These are phyloP conservation scores for Amniculicola lignicola DNA, from an alignment of 495 filamentous ascomycete species.

Conservation along the genomic window DNA sequence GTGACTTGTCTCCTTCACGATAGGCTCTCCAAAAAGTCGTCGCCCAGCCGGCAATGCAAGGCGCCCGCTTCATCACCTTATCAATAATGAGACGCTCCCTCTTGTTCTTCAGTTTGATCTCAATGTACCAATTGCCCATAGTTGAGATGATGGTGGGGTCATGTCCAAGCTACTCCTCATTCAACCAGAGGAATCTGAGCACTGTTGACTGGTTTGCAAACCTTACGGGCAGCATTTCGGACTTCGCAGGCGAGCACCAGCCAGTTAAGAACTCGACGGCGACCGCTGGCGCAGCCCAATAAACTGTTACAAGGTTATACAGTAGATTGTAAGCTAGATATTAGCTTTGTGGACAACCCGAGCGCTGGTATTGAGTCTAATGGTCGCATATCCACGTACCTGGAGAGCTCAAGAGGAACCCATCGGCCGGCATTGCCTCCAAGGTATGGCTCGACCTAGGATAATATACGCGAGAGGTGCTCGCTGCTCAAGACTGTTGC, in stretches of 20 bases:
- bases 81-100: constrained; percentile 48
- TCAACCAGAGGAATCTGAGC: constrained; percentile 50
- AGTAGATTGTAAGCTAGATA: constrained; percentile 21
- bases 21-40: constrained; percentile 51
- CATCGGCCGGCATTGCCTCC: constrained; percentile 20
- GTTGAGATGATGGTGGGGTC: constrained; percentile 46
- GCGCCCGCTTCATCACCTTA: constrained; percentile 42
- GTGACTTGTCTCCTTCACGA: constrained; percentile 39
- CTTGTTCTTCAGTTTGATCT: constrained; percentile 40
- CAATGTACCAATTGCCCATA: constrained; percentile 41
- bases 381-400: too few relatives aligned
- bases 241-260: constrained; percentile 46
- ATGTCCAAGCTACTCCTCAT: constrained; percentile 48
- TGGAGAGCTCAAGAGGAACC: too few relatives aligned
- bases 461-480: constrained; percentile 22
- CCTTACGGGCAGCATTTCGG: constrained; percentile 50
- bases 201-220: constrained; percentile 47
- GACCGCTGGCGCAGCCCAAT: too few relatives aligned
- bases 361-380: too few relatives aligned
- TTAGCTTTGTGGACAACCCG: constrained; percentile 15
- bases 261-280: constrained; percentile 48
- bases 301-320: constrained; percentile 20
- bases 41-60: constrained; percentile 45
- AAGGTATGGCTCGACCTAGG: constrained; percentile 25
- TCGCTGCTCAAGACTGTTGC: too few relatives aligned